Conservation (phyloP, 345 rosid genomes). For the Toxicodendron radicans region DNA sequence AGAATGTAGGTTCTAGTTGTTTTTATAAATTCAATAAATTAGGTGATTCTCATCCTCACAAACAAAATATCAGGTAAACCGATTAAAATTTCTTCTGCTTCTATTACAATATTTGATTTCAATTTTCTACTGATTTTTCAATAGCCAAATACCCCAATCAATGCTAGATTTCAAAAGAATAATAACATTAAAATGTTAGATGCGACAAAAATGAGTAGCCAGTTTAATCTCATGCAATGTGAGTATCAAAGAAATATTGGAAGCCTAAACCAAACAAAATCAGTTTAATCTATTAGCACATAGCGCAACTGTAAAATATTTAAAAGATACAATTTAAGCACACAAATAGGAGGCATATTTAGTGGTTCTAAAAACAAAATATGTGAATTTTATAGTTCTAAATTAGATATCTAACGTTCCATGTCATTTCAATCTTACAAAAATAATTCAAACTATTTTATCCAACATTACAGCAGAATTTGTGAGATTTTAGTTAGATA, state of each 20-base stretch:
- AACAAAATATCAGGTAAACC: neutral
- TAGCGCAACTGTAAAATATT: neutral
- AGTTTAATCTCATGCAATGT: neutral
- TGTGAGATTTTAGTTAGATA: neutral
- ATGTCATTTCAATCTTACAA: neutral
- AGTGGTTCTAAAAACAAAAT: neutral
- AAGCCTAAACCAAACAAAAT: neutral
- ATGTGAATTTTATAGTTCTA: neutral
- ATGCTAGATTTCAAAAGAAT: no score
- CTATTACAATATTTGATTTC: neutral
- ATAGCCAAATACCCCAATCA: neutral
- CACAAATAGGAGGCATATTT: neutral
- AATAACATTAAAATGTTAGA: no score
- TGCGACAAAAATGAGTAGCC: no score
- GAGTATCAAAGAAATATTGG: neutral
- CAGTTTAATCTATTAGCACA: neutral
- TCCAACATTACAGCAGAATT: neutral
- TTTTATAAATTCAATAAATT: neutral
- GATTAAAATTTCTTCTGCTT: neutral
- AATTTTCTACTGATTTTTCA: no score
- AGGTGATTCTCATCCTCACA: neutral
- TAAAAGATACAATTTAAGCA: neutral
- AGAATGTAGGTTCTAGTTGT: no score
- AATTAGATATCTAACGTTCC: neutral
- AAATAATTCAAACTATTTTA: neutral